Percentiles rank a stretch among this genome's conserved stretches.
phyloP scores from a whole-genome alignment of 2,329 filamentous ascomycete genomes.

The Trichoderma oligosporum region DNA sequence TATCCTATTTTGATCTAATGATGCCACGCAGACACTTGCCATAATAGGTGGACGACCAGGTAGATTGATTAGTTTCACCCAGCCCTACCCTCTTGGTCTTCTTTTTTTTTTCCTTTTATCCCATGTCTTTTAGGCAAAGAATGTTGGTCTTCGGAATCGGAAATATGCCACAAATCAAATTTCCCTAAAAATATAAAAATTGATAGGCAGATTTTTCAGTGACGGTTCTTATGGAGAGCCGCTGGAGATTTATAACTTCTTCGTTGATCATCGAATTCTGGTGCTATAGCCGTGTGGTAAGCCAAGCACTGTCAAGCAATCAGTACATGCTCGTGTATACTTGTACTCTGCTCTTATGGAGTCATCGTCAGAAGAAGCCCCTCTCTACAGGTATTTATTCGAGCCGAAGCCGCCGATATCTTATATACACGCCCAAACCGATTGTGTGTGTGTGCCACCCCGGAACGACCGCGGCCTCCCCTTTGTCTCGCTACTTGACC shows the following conservation, averaged over 20 bases:
- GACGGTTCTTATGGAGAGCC: constrained; percentile 5
- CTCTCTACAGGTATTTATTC: background rate
- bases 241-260: background rate
- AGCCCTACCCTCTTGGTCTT: constrained; percentile 7
- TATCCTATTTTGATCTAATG: background rate
- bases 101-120: background rate
- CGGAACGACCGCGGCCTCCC: constrained; percentile 7
- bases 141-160: background rate
- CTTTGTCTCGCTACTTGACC: background rate
- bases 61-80: constrained; percentile 2
- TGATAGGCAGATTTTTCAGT: constrained; percentile 5
- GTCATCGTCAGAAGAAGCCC: constrained; percentile 7
- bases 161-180: constrained; percentile 4
- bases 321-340: constrained; percentile 6
- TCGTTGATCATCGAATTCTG: background rate
- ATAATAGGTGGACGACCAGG: constrained; percentile 1
- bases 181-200: constrained; percentile 5
- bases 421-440: constrained; percentile 15
- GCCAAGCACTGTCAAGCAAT: constrained; percentile 7
- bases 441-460: constrained; percentile 2
- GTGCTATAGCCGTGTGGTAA: constrained; percentile 11
- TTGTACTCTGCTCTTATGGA: constrained; percentile 11
- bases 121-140: background rate
- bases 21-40: constrained; percentile 5
- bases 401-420: constrained; percentile 11